Conservation (phyloP, 192 early-diverging fungal species). For the Rhizoclosmatium sp. region DNA sequence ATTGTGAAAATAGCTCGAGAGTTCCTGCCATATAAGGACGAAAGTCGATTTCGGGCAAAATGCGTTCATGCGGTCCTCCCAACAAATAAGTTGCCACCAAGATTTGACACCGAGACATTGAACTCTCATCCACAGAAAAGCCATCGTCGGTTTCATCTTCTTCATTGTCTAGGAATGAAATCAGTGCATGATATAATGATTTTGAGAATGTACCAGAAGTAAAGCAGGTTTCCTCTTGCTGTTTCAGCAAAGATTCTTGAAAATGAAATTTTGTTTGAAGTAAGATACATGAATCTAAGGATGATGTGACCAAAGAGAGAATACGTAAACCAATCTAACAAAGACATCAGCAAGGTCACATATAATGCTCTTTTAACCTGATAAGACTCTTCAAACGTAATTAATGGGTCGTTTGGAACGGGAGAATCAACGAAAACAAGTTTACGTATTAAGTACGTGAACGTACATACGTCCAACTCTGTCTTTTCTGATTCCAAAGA, state of each 20-base stretch:
- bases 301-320: slow-evolving; percentile 43
- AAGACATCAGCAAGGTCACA: neutral
- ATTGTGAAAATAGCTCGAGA: slow-evolving; percentile 24
- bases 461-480: slow-evolving; percentile 4
- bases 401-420: slow-evolving; percentile 6
- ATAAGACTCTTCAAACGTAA: slow-evolving; percentile 50
- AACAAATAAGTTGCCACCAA: slow-evolving; percentile 44
- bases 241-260: slow-evolving; percentile 44
- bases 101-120: slow-evolving; percentile 51
- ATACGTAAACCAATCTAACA: slow-evolving; percentile 52
- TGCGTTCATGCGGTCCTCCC: slow-evolving; percentile 55
- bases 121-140: slow-evolving; percentile 53
- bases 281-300: slow-evolving; percentile 56
- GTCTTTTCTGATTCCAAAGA: slow-evolving; percentile 25
- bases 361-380: slow-evolving; percentile 24
- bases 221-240: slow-evolving; percentile 33
- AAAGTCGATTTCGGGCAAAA: slow-evolving; percentile 41
- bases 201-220: neutral
- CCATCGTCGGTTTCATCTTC: neutral
- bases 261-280: slow-evolving; percentile 50
- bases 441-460: slow-evolving; percentile 24
- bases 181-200: neutral
- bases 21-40: slow-evolving; percentile 1
- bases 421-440: slow-evolving; percentile 34
- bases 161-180: neutral